A percentile compares a stretch with the other conserved stretches of the same genome.
These are phyloP conservation scores for Aspergillus ustus DNA, from an alignment of 2,329 filamentous ascomycete genomes.

Conservation along the genomic window DNA sequence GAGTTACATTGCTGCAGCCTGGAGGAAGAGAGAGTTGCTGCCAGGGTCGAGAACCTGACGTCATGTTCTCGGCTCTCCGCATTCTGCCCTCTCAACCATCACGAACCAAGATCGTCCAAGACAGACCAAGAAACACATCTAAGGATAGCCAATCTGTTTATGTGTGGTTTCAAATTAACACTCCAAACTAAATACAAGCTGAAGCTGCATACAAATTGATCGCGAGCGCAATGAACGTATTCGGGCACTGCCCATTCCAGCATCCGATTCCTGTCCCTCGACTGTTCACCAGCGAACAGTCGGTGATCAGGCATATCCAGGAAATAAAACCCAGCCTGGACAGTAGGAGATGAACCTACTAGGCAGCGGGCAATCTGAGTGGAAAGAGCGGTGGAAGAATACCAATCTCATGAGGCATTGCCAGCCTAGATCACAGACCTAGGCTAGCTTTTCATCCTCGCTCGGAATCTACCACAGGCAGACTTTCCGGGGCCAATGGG, in stretches of 20 bases:
- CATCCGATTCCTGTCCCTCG: constrained; percentile 54
- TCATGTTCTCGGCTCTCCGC: neutral
- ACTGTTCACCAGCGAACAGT: constrained; percentile 35
- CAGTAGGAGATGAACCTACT: constrained; percentile 61
- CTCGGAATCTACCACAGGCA: constrained; percentile 37
- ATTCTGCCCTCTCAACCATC: neutral
- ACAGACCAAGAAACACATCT: neutral
- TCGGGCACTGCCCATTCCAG: constrained; percentile 49
- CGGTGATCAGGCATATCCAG: constrained; percentile 40
- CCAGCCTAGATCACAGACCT: constrained; percentile 41
- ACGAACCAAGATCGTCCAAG: neutral
- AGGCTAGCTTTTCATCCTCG: constrained; percentile 30
- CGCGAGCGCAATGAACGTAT: constrained; percentile 28
- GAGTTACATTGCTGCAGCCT: neutral
- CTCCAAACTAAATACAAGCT: constrained; percentile 31
- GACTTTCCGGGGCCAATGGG: constrained; percentile 15
- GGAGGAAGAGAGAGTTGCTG: neutral
- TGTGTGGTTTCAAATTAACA: constrained; percentile 26
- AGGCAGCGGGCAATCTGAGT: constrained; percentile 17
- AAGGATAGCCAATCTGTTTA: constrained; percentile 5
- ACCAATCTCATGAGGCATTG: constrained; percentile 9
- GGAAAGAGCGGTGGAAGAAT: neutral
- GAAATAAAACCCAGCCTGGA: constrained; percentile 51
- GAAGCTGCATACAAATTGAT: constrained; percentile 23
- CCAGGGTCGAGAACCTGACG: constrained; percentile 1